Percentiles rank a stretch among this genome's conserved stretches.
Conservation (phyloP, 306 rosid genomes). For the Styphnolobium japonicum region DNA sequence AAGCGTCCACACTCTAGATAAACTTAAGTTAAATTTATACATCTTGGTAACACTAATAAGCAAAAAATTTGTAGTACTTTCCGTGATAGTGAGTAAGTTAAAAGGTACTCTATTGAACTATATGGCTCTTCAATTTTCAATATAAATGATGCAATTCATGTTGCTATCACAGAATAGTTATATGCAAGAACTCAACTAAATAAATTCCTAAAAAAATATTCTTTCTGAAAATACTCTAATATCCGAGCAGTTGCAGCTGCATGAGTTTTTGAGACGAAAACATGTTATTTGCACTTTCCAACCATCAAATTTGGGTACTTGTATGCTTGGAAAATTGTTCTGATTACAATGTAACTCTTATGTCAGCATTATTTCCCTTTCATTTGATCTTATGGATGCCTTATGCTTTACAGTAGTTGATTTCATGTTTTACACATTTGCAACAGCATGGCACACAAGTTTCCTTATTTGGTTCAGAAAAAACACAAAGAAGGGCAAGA, state of each 20-base stretch:
- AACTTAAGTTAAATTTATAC: too few species aligned
- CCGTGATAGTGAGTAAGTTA: not conserved
- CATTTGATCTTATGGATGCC: not conserved
- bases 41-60: not conserved
- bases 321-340: not conserved
- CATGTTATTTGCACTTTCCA: not conserved
- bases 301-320: not conserved
- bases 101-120: not conserved
- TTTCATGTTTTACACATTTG: slow-evolving; percentile 16
- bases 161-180: not conserved
- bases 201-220: not conserved
- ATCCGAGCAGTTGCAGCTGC: not conserved
- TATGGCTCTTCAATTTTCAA: not conserved
- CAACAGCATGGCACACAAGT: slow-evolving; percentile 58
- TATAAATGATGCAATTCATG: not conserved
- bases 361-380: not conserved
- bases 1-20: not conserved
- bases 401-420: slow-evolving; percentile 7
- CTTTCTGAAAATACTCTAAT: not conserved
- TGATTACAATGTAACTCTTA: not conserved
- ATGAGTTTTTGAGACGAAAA: not conserved
- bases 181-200: not conserved
- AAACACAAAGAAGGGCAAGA: slow-evolving; percentile 75
- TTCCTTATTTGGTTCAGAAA: slow-evolving; percentile 74
- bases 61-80: not conserved